Conservation (phyloP, 1,284 basidiomycete species). For the Wallemia mellicola region DNA sequence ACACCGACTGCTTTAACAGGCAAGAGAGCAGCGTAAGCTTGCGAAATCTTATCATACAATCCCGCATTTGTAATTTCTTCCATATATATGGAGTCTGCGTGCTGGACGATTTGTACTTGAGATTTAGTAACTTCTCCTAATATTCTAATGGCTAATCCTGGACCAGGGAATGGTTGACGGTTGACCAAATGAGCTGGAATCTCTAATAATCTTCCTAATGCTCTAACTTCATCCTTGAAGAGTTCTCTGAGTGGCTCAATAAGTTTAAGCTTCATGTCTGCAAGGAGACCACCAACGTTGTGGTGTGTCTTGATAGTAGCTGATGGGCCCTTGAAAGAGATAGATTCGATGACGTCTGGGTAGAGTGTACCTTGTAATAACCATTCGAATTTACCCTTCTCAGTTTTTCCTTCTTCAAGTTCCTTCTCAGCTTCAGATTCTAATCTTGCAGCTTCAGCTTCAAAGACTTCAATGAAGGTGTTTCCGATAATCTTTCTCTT, state of each 20-base stretch:
- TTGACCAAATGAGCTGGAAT: constrained; percentile 85
- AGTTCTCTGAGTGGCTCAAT: constrained; percentile 93
- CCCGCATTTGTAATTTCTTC: constrained; percentile 84
- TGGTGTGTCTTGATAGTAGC: constrained; percentile 99
- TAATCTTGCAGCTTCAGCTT: constrained; percentile 65
- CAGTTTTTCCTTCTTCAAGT: constrained; percentile 30
- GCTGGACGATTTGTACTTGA: constrained; percentile 80
- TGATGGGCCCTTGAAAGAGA: constrained; percentile 96
- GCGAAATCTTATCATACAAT: constrained; percentile 76
- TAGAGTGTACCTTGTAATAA: constrained; percentile 94
- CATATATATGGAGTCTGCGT: constrained; percentile 87
- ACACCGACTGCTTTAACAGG: constrained; percentile 93
- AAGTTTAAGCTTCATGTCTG: constrained; percentile 95
- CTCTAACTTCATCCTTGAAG: constrained; percentile 98
- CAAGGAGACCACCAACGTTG: constrained; percentile 85
- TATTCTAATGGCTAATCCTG: constrained; percentile 95
- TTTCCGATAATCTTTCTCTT: constrained; percentile 98
- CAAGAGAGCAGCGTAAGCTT: constrained; percentile 90
- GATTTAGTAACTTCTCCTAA: constrained; percentile 74
- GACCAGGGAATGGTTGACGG: constrained; percentile 97
- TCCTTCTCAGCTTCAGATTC: constrained; percentile 50
- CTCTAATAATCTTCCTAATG: constrained; percentile 57
- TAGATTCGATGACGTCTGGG: constrained; percentile 96
- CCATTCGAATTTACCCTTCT: constrained; percentile 84
- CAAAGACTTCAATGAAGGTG: constrained; percentile 95